Evolutionary conservation across 2,329 filamentous ascomycete species (phyloP), one percentile per base, ranked within the genome.

Genomic region (Periconia sp.): DNA sequence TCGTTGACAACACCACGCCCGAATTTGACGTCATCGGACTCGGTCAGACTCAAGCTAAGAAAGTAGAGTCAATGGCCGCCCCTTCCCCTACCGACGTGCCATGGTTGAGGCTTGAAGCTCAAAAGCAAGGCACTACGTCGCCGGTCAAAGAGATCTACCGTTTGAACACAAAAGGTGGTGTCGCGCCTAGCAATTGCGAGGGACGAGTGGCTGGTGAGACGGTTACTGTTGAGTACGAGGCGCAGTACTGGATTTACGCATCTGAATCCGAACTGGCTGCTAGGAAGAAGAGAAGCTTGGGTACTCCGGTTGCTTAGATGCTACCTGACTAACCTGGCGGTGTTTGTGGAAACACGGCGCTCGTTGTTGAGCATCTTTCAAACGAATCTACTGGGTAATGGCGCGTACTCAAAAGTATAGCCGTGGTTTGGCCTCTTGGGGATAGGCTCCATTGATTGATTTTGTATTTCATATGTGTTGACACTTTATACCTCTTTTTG

Each of bases 191-290:
- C 6, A 89, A 83, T 0, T 97, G 93, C 71, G 74, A 80, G 0
- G 79, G 81, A 8, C 66, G 71, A 51, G 68, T 74, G 0, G 54
- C 61, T 5, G 69, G 61, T 0, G 55, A 61, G n/a, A 59, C 68
- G 11, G 90, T 97, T 59, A 79, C 88, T 57, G 84, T 96, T n/a
- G 80, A 91, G 65, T 97, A 97, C 75, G 80, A 90, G 43, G 86
- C 92, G 41, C 84, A 93, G 82, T 97, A 90, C 61, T 87, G 83
- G 88, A 85, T 81, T 47, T 83, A 74, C 54, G 73, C 58, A 10
- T 64, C 47, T 20, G 30, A 31, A 7, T 47, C 50, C 14, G 53
- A 47, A 2, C 27, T 55, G 35, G 53, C 53, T 41, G 42, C 49
- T 5, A 47, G 49, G 30, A 50, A 40, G 44, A 55, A 45, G 50